These are phyloP conservation scores for Yamadazyma trypodendri DNA, from an alignment of 1,139 yeast genomes.

Conservation along the genomic window DNA sequence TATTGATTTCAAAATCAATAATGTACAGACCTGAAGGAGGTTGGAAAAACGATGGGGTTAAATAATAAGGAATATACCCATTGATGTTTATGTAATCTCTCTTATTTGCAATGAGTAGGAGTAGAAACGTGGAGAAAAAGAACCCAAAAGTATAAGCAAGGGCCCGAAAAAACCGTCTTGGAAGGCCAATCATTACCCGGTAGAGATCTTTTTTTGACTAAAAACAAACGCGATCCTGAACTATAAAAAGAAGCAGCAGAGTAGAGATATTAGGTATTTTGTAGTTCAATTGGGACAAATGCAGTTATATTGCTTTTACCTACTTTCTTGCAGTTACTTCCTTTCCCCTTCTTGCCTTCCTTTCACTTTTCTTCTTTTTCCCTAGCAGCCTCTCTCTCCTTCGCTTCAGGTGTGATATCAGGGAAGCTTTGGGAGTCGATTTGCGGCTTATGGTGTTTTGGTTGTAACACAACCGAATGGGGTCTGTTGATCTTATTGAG, in stretches of 20 bases:
- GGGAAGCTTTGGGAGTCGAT: conserved; percentile 25
- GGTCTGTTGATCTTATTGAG: conserved; percentile 39
- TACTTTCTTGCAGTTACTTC: too few relatives aligned
- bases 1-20: conserved; percentile 34
- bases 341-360: conserved; percentile 4
- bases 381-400: conserved; percentile 23
- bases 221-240: not conserved
- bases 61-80: conserved; percentile 27
- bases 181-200: conserved; percentile 21
- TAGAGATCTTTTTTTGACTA: not conserved
- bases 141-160: conserved; percentile 20
- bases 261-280: too few relatives aligned
- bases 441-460: conserved; percentile 27
- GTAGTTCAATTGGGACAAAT: too few relatives aligned
- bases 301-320: not conserved
- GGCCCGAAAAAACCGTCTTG: conserved; percentile 27
- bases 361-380: conserved; percentile 4
- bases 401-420: conserved; percentile 29
- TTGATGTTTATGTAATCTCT: conserved; percentile 29
- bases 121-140: conserved; percentile 17
- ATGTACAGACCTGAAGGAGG: conserved; percentile 38
- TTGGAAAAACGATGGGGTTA: conserved; percentile 41
- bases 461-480: conserved; percentile 38
- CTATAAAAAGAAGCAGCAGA: not conserved
- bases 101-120: conserved; percentile 34